Percentiles rank a stretch among this genome's conserved stretches.
These are phyloP conservation scores for Clonostachys sp. DNA, from an alignment of 2,329 filamentous ascomycete genomes.

Conservation along the genomic window DNA sequence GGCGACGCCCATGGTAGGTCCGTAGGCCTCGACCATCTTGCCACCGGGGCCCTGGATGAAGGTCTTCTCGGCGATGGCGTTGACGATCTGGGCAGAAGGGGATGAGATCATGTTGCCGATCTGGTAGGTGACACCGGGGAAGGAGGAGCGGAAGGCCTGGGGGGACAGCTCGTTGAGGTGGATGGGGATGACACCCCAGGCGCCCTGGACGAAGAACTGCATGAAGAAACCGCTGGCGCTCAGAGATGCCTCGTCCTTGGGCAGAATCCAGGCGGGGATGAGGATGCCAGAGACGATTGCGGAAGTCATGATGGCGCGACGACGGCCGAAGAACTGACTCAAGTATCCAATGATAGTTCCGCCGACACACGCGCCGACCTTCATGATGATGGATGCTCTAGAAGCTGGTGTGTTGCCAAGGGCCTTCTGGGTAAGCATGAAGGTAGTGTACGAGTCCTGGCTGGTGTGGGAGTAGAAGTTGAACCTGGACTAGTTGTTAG, in stretches of 20 bases:
- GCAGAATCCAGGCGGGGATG: constrained; percentile 69
- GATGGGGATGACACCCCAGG: constrained; percentile 66
- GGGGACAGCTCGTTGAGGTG: constrained; percentile 72
- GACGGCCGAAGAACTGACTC: constrained; percentile 71
- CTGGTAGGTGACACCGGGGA: constrained; percentile 70
- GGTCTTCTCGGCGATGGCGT: constrained; percentile 63
- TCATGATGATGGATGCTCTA: constrained; percentile 78
- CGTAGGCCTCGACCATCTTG: constrained; percentile 62
- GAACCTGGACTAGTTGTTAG: constrained; percentile 24
- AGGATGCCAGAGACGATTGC: constrained; percentile 55
- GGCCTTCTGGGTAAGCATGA: constrained; percentile 70
- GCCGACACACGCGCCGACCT: constrained; percentile 70
- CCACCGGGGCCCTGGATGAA: constrained; percentile 48
- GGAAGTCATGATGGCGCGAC: constrained; percentile 60
- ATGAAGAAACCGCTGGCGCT: constrained; percentile 65
- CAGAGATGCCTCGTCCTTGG: constrained; percentile 51
- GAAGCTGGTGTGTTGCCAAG: constrained; percentile 59
- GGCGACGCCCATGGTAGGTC: constrained; percentile 69
- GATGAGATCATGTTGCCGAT: constrained; percentile 72
- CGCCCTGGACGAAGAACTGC: constrained; percentile 64
- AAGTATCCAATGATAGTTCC: constrained; percentile 70
- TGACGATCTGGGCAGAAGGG: constrained; percentile 72
- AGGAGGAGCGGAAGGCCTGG: constrained; percentile 64
- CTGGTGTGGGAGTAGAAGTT: constrained; percentile 74
- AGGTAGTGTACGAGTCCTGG: constrained; percentile 79